Evolutionary conservation across 768 basidiomycete genomes (phyloP).

Genomic region (Phaeolepiota aurea): DNA sequence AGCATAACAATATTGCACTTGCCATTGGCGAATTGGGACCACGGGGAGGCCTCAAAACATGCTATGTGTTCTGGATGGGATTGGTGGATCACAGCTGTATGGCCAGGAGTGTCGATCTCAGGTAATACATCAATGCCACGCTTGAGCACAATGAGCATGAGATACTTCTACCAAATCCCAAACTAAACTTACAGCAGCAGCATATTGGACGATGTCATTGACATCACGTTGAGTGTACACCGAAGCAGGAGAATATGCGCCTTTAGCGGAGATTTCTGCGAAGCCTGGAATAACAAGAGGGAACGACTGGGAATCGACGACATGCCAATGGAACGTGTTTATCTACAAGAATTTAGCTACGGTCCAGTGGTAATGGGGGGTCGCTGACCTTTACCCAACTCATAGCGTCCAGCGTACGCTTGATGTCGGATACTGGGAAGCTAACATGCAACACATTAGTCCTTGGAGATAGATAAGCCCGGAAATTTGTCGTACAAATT

Average conservation of each 20-base stretch:
- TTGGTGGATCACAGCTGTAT: constrained; percentile 60
- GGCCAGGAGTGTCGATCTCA: constrained; percentile 83
- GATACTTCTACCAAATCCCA: neutral
- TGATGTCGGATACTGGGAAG: constrained; percentile 56
- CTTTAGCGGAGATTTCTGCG: constrained; percentile 49
- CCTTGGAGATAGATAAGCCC: neutral
- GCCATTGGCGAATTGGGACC: constrained; percentile 53
- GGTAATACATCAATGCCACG: constrained; percentile 68
- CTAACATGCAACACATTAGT: constrained; percentile 17
- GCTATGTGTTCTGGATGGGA: constrained; percentile 72
- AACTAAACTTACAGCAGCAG: constrained; percentile 47
- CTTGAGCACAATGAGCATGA: constrained; percentile 20
- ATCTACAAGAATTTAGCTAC: no score
- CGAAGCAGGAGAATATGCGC: constrained; percentile 53
- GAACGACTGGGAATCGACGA: constrained; percentile 77
- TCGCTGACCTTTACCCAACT: constrained; percentile 55
- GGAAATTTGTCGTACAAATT: constrained; percentile 51
- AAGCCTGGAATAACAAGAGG: constrained; percentile 59
- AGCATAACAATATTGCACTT: neutral
- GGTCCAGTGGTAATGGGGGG: no score
- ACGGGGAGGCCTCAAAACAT: constrained; percentile 52
- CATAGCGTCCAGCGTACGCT: constrained; percentile 71
- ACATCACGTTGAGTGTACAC: constrained; percentile 54
- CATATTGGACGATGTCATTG: constrained; percentile 53
- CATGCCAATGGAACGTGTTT: constrained; percentile 80